These are phyloP conservation scores for Trichosporon asahii DNA, from an alignment of 1,284 basidiomycete genomes.

Conservation along the genomic window DNA sequence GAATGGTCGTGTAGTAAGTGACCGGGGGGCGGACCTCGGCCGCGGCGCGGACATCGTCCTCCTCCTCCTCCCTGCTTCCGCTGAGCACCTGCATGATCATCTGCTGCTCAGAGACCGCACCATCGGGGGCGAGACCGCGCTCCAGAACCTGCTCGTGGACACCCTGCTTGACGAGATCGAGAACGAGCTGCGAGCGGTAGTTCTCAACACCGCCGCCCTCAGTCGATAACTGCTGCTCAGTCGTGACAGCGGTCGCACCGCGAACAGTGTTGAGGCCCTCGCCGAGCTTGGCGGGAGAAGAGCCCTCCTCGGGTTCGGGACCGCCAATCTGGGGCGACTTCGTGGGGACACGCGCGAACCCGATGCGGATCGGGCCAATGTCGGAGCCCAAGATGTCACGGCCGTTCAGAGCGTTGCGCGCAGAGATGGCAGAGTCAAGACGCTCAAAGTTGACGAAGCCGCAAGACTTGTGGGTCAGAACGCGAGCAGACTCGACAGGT, in stretches of 20 bases:
- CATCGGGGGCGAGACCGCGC: conserved; percentile 48
- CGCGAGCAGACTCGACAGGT: conserved; percentile 91
- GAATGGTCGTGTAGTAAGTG: conserved; percentile 88
- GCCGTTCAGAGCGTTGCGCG: conserved; percentile 89
- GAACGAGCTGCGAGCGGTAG: conserved; percentile 82
- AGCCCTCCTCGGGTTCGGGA: conserved; percentile 30
- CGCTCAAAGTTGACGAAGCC: conserved; percentile 89
- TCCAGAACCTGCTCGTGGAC: conserved; percentile 60
- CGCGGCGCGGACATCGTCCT: conserved; percentile 74
- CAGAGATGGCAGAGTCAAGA: conserved; percentile 90
- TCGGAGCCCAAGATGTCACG: conserved; percentile 92
- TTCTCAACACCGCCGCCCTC: conserved; percentile 86
- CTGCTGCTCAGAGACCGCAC: conserved; percentile 80
- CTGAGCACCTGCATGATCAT: conserved; percentile 92
- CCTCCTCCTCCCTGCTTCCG: conserved; percentile 69
- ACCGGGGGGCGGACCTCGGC: conserved; percentile 51
- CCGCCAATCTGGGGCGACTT: conserved; percentile 55
- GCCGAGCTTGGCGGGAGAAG: conserved; percentile 59
- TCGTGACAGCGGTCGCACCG: conserved; percentile 78
- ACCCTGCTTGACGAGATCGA: conserved; percentile 85
- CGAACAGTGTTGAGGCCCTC: conserved; percentile 63
- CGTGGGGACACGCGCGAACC: conserved; percentile 91
- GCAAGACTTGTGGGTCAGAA: conserved; percentile 78
- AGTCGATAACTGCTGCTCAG: conserved; percentile 74
- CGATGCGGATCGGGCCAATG: conserved; percentile 91